Evolutionary conservation across 352 stramenopile species (phyloP).

Genomic region (Phytophthora boehmeriae): DNA sequence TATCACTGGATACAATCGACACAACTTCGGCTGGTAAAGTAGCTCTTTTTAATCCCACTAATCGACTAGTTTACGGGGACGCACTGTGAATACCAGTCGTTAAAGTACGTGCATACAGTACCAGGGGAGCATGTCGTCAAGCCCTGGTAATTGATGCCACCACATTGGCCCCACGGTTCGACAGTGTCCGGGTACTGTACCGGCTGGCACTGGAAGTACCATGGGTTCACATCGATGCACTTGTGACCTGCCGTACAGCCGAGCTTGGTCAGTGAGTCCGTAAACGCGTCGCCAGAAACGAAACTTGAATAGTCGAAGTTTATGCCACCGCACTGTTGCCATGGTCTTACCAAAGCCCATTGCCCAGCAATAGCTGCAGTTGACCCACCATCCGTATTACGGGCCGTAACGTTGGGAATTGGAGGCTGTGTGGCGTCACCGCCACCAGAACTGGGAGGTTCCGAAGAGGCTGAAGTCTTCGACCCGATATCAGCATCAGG

Average conservation of each 20-base stretch:
- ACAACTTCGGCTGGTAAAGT: too few species aligned
- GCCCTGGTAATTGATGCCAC: not conserved
- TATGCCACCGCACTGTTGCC: constrained; percentile 32
- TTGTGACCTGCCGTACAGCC: constrained; percentile 18
- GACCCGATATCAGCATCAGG: too few species aligned
- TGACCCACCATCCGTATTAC: too few species aligned
- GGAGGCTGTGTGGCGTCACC: too few species aligned
- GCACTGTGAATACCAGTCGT: constrained; percentile 43
- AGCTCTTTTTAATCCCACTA: too few species aligned
- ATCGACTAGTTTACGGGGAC: constrained; percentile 10
- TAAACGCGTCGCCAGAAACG: constrained; percentile 1
- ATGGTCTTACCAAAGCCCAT: constrained; percentile 1
- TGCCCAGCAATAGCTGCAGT: too few species aligned
- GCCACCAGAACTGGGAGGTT: too few species aligned
- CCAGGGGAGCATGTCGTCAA: constrained; percentile 3
- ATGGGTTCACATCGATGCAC: constrained; percentile 26
- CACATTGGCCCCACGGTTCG: constrained; percentile 24
- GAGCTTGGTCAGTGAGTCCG: constrained; percentile 12
- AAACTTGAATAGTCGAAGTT: constrained; percentile 24
- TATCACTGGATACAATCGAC: too few species aligned
- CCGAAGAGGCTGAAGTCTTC: too few species aligned
- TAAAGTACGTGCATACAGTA: constrained; percentile 23
- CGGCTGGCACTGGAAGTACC: constrained; percentile 32
- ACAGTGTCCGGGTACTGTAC: constrained; percentile 12
- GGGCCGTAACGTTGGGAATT: too few species aligned